These are phyloP conservation scores for Fusarium ramigenum DNA, from an alignment of 2,329 filamentous ascomycete genomes.

Conservation along the genomic window DNA sequence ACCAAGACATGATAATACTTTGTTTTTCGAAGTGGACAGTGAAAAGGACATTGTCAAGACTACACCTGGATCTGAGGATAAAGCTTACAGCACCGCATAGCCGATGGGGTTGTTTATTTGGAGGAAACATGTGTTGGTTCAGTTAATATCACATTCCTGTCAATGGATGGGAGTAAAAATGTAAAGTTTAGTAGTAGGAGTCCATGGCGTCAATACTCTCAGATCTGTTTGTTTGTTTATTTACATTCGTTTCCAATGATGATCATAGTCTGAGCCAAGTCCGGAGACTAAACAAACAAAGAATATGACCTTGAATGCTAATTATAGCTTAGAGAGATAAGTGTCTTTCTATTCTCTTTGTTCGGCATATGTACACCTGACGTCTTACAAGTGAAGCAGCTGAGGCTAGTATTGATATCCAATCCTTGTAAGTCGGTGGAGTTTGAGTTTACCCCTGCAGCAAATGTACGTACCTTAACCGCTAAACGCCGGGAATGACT, in stretches of 20 bases:
- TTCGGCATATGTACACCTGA: neutral
- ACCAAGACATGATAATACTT: neutral
- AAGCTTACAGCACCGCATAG: neutral
- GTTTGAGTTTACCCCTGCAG: slow-evolving; percentile 23
- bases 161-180: neutral
- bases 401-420: neutral
- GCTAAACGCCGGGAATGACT: slow-evolving; percentile 28
- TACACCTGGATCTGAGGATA: neutral
- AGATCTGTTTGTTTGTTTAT: slow-evolving; percentile 4
- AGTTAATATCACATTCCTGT: slow-evolving; percentile 16
- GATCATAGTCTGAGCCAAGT: neutral
- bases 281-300: neutral
- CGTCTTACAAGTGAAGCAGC: slow-evolving; percentile 8
- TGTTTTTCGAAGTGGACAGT: neutral
- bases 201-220: neutral
- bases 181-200: slow-evolving; percentile 15
- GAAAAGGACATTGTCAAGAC: neutral
- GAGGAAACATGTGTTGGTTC: slow-evolving; percentile 3
- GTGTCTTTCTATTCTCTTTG: neutral
- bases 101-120: neutral
- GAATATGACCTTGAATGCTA: neutral
- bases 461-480: slow-evolving; percentile 20
- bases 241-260: neutral
- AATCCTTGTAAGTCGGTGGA: neutral
- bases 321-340: neutral